Conservation (phyloP, 208 protist species). For the Acanthamoeba triangularis region DNA sequence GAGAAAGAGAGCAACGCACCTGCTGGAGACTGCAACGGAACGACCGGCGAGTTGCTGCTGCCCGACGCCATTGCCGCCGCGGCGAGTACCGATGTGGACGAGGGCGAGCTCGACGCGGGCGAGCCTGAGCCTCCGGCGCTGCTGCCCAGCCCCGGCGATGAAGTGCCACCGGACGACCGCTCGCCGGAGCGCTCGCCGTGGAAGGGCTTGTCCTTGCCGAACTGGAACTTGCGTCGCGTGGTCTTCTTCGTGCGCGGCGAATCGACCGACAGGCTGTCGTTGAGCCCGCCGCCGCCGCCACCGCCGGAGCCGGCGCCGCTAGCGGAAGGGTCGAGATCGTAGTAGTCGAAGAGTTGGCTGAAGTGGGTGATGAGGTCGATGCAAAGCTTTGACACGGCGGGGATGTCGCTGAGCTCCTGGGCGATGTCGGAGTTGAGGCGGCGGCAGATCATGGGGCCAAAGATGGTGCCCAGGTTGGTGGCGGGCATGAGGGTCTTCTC, state of each 20-base stretch:
- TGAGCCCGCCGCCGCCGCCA: background rate
- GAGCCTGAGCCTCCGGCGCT: too few species aligned
- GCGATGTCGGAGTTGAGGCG: background rate
- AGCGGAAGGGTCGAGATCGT: background rate
- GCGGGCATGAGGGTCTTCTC: slow-evolving; percentile 12
- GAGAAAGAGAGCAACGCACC: background rate
- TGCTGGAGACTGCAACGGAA: background rate
- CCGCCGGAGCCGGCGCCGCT: background rate
- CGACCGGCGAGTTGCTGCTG: background rate
- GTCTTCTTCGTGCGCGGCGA: background rate
- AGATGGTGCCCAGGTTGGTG: slow-evolving; percentile 50
- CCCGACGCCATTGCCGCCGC: too few species aligned
- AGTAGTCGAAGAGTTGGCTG: slow-evolving; percentile 37
- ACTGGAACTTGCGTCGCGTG: slow-evolving; percentile 4
- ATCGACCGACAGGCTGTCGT: background rate
- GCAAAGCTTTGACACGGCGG: background rate
- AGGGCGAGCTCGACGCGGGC: background rate
- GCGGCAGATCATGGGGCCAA: slow-evolving; percentile 25
- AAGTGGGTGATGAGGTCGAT: slow-evolving; percentile 40
- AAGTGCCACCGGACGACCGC: background rate
- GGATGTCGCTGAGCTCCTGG: slow-evolving; percentile 12
- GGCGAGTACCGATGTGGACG: background rate
- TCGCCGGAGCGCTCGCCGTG: background rate
- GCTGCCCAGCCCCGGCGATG: too few species aligned
- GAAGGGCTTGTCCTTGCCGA: slow-evolving; percentile 24